phyloP scores from a whole-genome alignment of 2,329 filamentous ascomycete genomes.

The Penicillium sp. region DNA sequence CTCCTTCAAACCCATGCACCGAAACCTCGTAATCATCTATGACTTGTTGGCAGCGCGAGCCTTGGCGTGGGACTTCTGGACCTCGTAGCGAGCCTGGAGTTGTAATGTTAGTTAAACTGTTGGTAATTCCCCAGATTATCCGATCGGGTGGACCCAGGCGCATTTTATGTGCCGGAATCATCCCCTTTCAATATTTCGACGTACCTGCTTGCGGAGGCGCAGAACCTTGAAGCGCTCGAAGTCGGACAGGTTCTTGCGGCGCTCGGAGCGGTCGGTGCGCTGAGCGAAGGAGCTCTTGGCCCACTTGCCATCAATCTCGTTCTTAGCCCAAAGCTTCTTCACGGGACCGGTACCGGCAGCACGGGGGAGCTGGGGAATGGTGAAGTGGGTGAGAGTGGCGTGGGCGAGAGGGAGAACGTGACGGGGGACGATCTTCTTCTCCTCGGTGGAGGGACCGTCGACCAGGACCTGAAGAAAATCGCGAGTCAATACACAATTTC shows the following conservation, averaged over 20 bases:
- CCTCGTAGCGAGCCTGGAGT: slow-evolving; percentile 77
- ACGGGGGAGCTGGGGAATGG: slow-evolving; percentile 81
- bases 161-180: not conserved
- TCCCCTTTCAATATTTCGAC: slow-evolving; percentile 31
- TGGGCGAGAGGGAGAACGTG: slow-evolving; percentile 79
- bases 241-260: slow-evolving; percentile 89
- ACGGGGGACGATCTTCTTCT: slow-evolving; percentile 77
- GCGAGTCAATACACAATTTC: slow-evolving; percentile 21
- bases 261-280: slow-evolving; percentile 80
- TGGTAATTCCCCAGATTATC: not conserved
- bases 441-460: slow-evolving; percentile 84
- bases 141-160: not conserved
- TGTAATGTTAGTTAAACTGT: slow-evolving; percentile 14
- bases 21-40: slow-evolving; percentile 40
- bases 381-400: slow-evolving; percentile 84
- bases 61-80: slow-evolving; percentile 94
- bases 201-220: slow-evolving; percentile 97
- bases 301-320: slow-evolving; percentile 91
- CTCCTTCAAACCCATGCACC: slow-evolving; percentile 46
- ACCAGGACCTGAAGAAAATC: slow-evolving; percentile 72
- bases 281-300: slow-evolving; percentile 88
- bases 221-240: slow-evolving; percentile 99
- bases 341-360: slow-evolving; percentile 78
- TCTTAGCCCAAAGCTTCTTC: slow-evolving; percentile 86
- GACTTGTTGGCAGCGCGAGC: slow-evolving; percentile 76